A percentile compares a stretch with the other conserved stretches of the same genome.
phyloP scores from a whole-genome alignment of 2,329 filamentous ascomycete species.

The Paracoccidioides brasiliensis region DNA sequence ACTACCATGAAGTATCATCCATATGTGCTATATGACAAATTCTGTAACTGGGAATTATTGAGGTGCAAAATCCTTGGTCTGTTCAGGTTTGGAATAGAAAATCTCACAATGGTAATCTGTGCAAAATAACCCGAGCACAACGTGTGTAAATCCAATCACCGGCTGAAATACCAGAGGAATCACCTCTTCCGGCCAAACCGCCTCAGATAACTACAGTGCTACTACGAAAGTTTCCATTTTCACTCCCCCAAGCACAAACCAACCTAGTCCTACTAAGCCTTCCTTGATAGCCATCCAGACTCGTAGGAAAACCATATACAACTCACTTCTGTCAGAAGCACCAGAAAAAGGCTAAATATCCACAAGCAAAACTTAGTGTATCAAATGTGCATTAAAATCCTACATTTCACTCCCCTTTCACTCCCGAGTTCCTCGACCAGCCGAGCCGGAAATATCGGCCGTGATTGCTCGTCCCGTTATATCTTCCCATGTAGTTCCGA shows the following conservation, averaged over 20 bases:
- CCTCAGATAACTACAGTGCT: too few relatives aligned
- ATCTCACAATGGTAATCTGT: too few relatives aligned
- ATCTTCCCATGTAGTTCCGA: slow-evolving; percentile 81
- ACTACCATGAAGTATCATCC: too few relatives aligned
- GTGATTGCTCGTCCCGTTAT: slow-evolving; percentile 48
- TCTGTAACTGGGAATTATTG: too few relatives aligned
- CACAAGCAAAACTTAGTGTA: background rate
- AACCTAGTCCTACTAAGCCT: background rate
- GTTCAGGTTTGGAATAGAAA: too few relatives aligned
- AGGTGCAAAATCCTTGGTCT: too few relatives aligned
- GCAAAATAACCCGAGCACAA: too few relatives aligned
- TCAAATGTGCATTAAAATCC: background rate
- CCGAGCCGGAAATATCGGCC: slow-evolving; percentile 1
- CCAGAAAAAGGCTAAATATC: background rate
- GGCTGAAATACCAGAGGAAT: too few relatives aligned
- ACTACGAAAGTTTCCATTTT: too few relatives aligned
- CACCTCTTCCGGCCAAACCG: too few relatives aligned
- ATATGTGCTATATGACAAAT: too few relatives aligned
- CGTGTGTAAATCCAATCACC: too few relatives aligned
- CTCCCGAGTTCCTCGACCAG: slow-evolving; percentile 4
- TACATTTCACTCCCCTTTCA: background rate
- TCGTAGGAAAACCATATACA: background rate
- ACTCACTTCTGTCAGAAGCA: background rate
- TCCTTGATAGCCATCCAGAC: background rate
- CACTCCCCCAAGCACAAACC: background rate